Conservation (phyloP, 352 stramenopile species). For the Phytophthora capsici region DNA sequence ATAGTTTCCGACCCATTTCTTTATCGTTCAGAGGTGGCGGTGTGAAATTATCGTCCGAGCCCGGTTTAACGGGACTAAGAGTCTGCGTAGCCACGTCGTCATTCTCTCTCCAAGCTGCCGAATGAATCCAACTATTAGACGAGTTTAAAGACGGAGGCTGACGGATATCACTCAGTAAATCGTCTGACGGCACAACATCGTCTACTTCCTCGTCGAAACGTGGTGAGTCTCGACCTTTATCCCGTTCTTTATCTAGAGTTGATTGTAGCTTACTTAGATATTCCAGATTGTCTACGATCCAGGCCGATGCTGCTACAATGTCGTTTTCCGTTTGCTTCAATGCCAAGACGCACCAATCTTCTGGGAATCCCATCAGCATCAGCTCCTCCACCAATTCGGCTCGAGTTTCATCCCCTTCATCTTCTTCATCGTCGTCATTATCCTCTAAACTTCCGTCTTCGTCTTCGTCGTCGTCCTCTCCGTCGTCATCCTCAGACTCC, state of each 20-base stretch:
- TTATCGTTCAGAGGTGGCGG: conserved; percentile 65
- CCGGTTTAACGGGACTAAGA: not conserved
- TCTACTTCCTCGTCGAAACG: conserved; percentile 79
- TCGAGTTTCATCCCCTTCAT: conserved; percentile 61
- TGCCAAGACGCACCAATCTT: conserved; percentile 92
- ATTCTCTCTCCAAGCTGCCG: conserved; percentile 10
- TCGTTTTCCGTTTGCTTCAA: conserved; percentile 93
- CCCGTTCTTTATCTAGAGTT: conserved; percentile 72
- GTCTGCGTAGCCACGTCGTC: not conserved
- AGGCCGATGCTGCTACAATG: conserved; percentile 89
- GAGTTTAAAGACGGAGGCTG: conserved; percentile 4
- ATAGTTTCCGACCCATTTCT: conserved; percentile 83
- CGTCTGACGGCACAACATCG: conserved; percentile 23
- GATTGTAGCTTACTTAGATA: conserved; percentile 88
- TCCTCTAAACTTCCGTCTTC: conserved; percentile 51
- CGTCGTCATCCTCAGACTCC: conserved; percentile 26
- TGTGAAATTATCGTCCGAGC: not conserved
- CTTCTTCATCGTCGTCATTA: conserved; percentile 42
- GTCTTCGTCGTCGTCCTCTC: conserved; percentile 51
- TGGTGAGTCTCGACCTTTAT: conserved; percentile 42
- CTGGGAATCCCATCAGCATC: conserved; percentile 93
- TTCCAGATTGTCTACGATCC: conserved; percentile 95
- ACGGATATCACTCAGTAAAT: not conserved
- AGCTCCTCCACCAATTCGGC: conserved; percentile 91
- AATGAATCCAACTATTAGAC: conserved; percentile 19